A percentile compares a stretch with the other conserved stretches of the same genome.
These are phyloP conservation scores for Pestalotiopsis sp. DNA, from an alignment of 2,329 filamentous ascomycete genomes.

Conservation along the genomic window DNA sequence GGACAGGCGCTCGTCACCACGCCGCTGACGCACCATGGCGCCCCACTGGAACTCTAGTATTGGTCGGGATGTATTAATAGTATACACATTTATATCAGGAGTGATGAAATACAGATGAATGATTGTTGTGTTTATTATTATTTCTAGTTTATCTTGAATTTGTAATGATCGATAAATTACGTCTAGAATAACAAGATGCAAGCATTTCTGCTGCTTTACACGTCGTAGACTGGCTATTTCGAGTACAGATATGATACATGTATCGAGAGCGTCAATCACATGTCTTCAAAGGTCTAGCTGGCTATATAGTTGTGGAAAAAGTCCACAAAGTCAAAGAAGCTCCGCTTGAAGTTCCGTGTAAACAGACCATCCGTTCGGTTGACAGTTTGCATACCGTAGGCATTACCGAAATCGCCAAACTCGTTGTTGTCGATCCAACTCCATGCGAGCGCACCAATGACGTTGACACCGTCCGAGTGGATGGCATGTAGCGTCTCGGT, in stretches of 20 bases:
- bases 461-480: constrained; percentile 57
- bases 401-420: constrained; percentile 51
- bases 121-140: not conserved
- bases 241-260: no score
- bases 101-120: not conserved
- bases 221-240: no score
- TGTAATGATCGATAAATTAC: not conserved
- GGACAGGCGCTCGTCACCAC: not conserved
- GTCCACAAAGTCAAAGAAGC: constrained; percentile 60
- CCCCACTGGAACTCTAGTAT: not conserved
- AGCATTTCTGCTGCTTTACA: no score
- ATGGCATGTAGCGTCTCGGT: constrained; percentile 58
- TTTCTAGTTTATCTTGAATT: not conserved
- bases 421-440: constrained; percentile 57
- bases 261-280: not conserved
- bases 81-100: not conserved
- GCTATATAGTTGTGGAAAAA: constrained; percentile 33
- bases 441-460: constrained; percentile 59
- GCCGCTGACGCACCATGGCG: not conserved
- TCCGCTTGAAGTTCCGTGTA: constrained; percentile 54
- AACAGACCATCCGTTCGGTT: constrained; percentile 51
- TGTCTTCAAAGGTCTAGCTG: not conserved
- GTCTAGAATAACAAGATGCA: no score
- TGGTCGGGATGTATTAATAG: not conserved
- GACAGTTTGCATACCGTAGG: constrained; percentile 61